Base-by-base conservation (phyloP, 108 stramenopile genomes). In the Discostella pseudostelligera region DNA sequence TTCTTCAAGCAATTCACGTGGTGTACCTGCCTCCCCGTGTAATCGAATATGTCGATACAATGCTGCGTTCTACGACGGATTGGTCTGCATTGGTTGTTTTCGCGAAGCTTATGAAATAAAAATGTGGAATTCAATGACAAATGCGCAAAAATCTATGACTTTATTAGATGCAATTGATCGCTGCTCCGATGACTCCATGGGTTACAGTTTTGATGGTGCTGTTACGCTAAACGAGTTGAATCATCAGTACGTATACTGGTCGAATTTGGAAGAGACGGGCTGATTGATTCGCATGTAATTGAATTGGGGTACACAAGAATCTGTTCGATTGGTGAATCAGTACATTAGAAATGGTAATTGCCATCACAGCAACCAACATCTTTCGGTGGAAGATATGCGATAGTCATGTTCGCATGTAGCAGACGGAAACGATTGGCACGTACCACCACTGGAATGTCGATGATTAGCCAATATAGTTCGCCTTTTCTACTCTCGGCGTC, bases 61-160 rank as follows among this genome's bases (percentile, higher is more conserved):
- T 67, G 9, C 67, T 19, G 53, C 84, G 28, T 77, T 86, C 39
- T 83, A 69, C 45, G 74, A 79, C 48, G 87, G 87, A 22, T 48
- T 77, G 57, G 84, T 88, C 14, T 88, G 87, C 53, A 81, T 88
- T 20, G 87, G 87, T 36, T 88, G 87, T 56, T 88, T 76, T 56
- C 81, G 87, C 19, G 87, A 88, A 47, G 69, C 81, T 14, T 86
- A 74, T 55, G 87, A 88, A 65, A 86, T 88, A 58, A 45, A 65
- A 24, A 46, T 16, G 14, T 88, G 87, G 87, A 63, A 62, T 44
- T 67, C 77, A 16, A 81, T 87, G 82, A 55, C 78, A 14, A 19
- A 76, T 0, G 37, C 29, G 40, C 80, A 87, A 73, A 84, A 83
- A 53, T 40, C 62, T 7, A 70, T 64, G 59, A 62, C 82, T 4